Conservation (phyloP, 768 basidiomycete genomes). For the Scleroderma bovista region DNA sequence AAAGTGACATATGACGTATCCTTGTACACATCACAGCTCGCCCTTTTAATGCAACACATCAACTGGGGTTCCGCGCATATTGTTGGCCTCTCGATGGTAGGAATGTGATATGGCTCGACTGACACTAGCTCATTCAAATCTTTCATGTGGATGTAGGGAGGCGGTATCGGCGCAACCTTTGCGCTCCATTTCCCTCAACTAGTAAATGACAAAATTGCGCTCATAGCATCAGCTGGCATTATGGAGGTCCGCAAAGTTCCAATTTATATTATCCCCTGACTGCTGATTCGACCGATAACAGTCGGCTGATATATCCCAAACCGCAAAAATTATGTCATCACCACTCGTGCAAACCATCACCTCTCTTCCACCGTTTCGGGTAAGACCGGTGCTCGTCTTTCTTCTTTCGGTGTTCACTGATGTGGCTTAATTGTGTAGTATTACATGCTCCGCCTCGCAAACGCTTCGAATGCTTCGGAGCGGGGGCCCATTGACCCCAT, state of each 20-base stretch:
- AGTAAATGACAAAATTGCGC: conserved; percentile 55
- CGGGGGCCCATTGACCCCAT: conserved; percentile 29
- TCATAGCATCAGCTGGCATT: conserved; percentile 67
- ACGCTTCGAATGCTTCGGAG: conserved; percentile 22
- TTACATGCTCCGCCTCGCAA: conserved; percentile 48
- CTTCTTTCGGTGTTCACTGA: not conserved
- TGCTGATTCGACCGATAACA: conserved; percentile 18
- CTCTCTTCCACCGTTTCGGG: conserved; percentile 56
- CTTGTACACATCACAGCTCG: conserved; percentile 74
- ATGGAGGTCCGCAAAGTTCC: conserved; percentile 43
- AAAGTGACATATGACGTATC: conserved; percentile 58
- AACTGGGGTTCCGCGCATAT: conserved; percentile 64
- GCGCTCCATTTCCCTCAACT: conserved; percentile 66
- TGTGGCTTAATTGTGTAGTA: conserved; percentile 26
- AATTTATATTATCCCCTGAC: not conserved
- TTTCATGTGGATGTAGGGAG: conserved; percentile 62
- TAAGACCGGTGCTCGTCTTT: conserved; percentile 15
- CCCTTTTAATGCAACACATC: conserved; percentile 74
- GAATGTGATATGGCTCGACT: conserved; percentile 8
- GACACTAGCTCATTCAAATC: not conserved
- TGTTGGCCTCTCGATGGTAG: conserved; percentile 73
- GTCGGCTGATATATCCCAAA: conserved; percentile 64
- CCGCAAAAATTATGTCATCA: conserved; percentile 73
- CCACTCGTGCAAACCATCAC: conserved; percentile 65
- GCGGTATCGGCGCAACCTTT: conserved; percentile 68